Percentiles rank a stretch among this genome's conserved stretches.
Conservation (phyloP, 192 early-diverging fungal genomes). For the Backusella tuberculispora region DNA sequence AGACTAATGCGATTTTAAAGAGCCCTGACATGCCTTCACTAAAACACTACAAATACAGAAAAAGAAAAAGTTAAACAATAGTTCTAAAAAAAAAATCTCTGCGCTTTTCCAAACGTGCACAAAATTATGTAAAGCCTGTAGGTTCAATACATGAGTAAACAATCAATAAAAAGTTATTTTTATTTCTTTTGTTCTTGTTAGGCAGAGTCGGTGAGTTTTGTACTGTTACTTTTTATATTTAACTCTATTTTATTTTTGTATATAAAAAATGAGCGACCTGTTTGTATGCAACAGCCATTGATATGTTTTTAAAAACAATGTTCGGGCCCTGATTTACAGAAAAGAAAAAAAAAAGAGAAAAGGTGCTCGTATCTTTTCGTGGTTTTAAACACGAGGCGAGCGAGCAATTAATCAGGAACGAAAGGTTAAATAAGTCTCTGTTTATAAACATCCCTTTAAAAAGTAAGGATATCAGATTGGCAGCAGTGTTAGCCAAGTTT, state of each 20-base stretch:
- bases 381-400: neutral
- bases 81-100: neutral
- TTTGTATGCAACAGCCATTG: neutral
- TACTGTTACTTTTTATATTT: neutral
- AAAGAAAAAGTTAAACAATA: neutral
- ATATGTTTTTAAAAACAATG: neutral
- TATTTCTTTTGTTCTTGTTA: neutral
- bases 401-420: slow-evolving; percentile 1
- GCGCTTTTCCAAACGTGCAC: neutral
- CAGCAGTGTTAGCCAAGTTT: slow-evolving; percentile 11
- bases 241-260: neutral
- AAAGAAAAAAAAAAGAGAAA: neutral
- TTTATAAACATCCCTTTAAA: neutral
- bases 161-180: neutral
- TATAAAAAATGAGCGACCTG: neutral
- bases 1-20: neutral
- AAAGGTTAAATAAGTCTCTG: neutral
- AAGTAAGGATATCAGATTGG: slow-evolving; percentile 8
- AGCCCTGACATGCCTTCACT: slow-evolving; percentile 1
- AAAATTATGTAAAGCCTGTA: neutral
- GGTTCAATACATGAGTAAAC: neutral
- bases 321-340: neutral
- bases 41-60: neutral
- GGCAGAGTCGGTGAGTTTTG: neutral
- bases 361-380: neutral